A percentile compares a stretch with the other conserved stretches of the same genome.
Conservation (phyloP, 2,329 filamentous ascomycete genomes). For the Raffaelea arxii region DNA sequence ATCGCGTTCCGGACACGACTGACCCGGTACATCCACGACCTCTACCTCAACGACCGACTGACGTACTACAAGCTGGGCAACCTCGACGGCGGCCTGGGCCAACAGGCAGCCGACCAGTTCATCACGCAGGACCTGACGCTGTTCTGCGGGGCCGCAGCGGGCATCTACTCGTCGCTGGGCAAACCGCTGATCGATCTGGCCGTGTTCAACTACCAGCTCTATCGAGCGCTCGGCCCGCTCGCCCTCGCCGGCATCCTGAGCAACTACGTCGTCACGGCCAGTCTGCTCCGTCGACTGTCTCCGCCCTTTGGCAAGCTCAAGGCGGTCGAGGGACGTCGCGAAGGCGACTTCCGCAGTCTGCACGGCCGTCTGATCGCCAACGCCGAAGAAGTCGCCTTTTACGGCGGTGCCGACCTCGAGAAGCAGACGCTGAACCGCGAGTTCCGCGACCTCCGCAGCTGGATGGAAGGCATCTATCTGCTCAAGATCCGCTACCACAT, state of each 20-base stretch:
- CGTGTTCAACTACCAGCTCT: conserved; percentile 97
- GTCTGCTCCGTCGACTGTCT: conserved; percentile 76
- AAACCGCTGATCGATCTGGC: conserved; percentile 96
- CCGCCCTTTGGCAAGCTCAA: conserved; percentile 96
- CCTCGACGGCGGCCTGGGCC: conserved; percentile 81
- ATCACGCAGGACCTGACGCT: conserved; percentile 95
- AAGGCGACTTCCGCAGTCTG: conserved; percentile 87
- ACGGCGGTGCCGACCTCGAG: conserved; percentile 90
- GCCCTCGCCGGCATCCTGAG: conserved; percentile 77
- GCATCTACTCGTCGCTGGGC: conserved; percentile 90
- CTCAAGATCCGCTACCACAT: conserved; percentile 98
- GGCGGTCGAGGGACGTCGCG: conserved; percentile 86
- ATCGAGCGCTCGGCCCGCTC: conserved; percentile 79
- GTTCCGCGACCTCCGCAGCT: conserved; percentile 84
- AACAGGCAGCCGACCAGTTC: conserved; percentile 90
- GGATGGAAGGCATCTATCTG: conserved; percentile 98
- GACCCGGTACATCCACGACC: conserved; percentile 91
- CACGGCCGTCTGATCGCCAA: conserved; percentile 92
- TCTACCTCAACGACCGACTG: conserved; percentile 89
- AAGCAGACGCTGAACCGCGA: conserved; percentile 85
- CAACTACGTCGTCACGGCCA: conserved; percentile 92
- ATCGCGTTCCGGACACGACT: conserved; percentile 94
- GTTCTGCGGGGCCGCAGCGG: conserved; percentile 87
- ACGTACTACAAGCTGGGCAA: conserved; percentile 96
- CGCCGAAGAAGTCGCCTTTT: conserved; percentile 95